Evolutionary conservation across 116 monocot species (phyloP).

Genomic region (Posidonia oceanica): DNA sequence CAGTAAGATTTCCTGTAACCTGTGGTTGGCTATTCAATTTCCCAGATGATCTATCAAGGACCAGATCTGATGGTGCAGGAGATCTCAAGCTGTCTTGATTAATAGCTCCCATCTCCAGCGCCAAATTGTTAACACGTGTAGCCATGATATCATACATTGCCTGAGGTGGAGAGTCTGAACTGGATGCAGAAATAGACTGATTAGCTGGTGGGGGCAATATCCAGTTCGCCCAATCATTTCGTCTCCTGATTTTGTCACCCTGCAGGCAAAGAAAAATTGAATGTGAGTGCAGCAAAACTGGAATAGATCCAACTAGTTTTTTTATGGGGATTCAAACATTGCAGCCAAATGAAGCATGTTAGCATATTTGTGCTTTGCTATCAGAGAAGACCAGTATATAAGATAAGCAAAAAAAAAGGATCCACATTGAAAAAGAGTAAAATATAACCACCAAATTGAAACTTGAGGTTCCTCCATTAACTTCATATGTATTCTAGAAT

Average conservation of each 20-base stretch:
- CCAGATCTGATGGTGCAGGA: not conserved
- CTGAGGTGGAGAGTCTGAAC: not conserved
- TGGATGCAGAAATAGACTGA: slow-evolving; percentile 3
- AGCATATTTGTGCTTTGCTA: too few relatives aligned
- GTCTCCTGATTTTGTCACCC: slow-evolving; percentile 18
- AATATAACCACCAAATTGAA: not conserved
- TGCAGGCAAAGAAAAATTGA: not conserved
- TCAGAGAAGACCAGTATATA: too few relatives aligned
- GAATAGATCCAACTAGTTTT: too few relatives aligned
- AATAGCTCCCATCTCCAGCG: slow-evolving; percentile 9
- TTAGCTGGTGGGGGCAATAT: not conserved
- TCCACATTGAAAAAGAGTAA: not conserved
- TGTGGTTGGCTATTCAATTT: not conserved
- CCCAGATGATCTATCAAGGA: slow-evolving; percentile 1
- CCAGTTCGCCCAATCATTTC: slow-evolving; percentile 24
- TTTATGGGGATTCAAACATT: too few relatives aligned
- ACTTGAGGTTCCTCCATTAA: not conserved
- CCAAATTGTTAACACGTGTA: slow-evolving; percentile 1
- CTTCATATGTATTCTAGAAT: too few relatives aligned
- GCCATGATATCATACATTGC: slow-evolving; percentile 8
- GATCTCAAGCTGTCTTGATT: not conserved
- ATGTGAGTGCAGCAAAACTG: too few relatives aligned
- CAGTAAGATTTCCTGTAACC: not conserved
- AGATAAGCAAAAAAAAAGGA: too few relatives aligned
- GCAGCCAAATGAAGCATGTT: too few relatives aligned